Evolutionary conservation across 257 asterid species (phyloP).

Genomic region (Solanum appendiculatum): DNA sequence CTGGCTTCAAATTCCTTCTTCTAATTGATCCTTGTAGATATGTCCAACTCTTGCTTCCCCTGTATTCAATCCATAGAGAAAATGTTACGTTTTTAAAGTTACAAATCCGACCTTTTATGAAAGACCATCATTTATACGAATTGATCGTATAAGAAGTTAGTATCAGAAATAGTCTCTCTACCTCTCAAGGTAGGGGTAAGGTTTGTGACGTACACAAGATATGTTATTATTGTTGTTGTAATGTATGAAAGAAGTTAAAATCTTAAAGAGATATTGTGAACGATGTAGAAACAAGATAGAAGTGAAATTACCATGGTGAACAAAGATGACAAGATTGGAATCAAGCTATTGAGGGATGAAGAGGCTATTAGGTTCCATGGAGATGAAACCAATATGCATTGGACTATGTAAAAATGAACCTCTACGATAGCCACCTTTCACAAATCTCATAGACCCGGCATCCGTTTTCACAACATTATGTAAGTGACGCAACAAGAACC

Average conservation of each 20-base stretch:
- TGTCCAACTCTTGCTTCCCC: not conserved
- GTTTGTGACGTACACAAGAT: no score
- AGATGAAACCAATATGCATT: not conserved
- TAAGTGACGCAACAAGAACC: not conserved
- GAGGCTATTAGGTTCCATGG: not conserved
- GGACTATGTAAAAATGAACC: not conserved
- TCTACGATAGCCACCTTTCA: not conserved
- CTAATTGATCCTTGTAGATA: not conserved
- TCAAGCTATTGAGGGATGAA: not conserved
- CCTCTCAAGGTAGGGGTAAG: not conserved
- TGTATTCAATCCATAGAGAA: no score
- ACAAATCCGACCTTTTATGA: not conserved
- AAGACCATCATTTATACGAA: not conserved
- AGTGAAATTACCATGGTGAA: not conserved
- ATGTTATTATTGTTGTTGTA: not conserved
- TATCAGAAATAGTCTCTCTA: no score
- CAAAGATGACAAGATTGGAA: not conserved
- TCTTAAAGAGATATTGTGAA: not conserved
- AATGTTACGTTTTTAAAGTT: not conserved
- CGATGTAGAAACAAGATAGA: no score
- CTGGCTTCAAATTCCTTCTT: not conserved
- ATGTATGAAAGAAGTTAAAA: not conserved
- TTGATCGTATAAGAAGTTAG: no score
- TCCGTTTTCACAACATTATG: not conserved
- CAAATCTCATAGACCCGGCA: not conserved